Evolutionary conservation across 208 protist species (phyloP), one percentile per base, ranked within the genome.

Genomic region (Wallacemonas rigidus): DNA sequence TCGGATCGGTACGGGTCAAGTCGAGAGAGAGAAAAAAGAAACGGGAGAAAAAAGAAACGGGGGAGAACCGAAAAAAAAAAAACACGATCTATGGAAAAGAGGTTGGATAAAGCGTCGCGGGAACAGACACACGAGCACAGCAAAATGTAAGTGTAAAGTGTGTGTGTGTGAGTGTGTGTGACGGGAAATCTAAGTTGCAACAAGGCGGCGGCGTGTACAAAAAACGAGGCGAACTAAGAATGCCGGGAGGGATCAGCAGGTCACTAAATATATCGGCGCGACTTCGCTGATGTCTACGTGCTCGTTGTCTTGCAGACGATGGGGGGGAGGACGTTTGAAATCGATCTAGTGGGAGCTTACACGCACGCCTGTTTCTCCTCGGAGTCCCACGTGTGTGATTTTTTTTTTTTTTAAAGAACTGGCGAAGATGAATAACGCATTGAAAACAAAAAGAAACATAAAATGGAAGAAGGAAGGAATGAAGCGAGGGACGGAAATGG

Each of bases 391-490:
- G 45, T 26, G 26, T 26, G 26, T 26, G 26, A 26, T 26, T 26
- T 26, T 26, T 26, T 26, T 26, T 26, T 26, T 26, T 26, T 26
- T 26, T 26, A 26, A 26, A 26, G 26, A 26, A 0, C 26, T 26
- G 26, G 26, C 26, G 26, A 26, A 26, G 26, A 26, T 26, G 26
- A 26, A 26, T 11, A 48, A 67, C 9, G 6, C 5, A 67, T 35
- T 38, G 43, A 67, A 36, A 67, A 50, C 44, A 26, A 44, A 64
- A 44, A 40, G 44, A 64, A 44, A 50, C 14, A 60, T 17, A 55
- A 57, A 43, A 36, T 1, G 45, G 75, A 51, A 65, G 60, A 64
- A 67, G 65, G 60, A 70, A 76, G 15, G 39, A 6, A 6, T 12
- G 45, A 14, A 50, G 26, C 35, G 56, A 61, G 26, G 26, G 26